Evolutionary conservation across 345 rosid genomes (phyloP), one percentile per base, ranked within the genome.

Genomic region (Pugionium cornutum): DNA sequence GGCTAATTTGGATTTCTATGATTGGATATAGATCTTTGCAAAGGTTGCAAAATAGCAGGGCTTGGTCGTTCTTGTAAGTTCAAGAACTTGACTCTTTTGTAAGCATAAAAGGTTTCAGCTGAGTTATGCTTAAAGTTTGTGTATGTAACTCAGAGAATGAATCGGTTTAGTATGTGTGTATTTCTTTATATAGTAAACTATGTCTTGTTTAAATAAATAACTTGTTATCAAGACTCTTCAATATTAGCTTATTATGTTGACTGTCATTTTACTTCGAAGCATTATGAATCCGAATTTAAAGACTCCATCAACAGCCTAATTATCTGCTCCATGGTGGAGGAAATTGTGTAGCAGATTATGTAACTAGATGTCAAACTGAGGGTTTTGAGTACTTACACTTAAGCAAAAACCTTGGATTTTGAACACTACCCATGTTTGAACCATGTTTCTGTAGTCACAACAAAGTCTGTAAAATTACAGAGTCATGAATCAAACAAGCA

Each of bases 11-110:
- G 32, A 46, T 55, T 25, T 46, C 18, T 34, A 18, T 18, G 29
- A 18, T 7, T 51, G 31, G n/a, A 28, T 6, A 52, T 50, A 27
- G 58, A 58, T 43, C 7, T 59, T 34, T 59, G 6, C 26, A 55
- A 4, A 43, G 35, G 31, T 6, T 56, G 39, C 40, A 45, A 56
- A 67, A 35, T 2, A 34, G 52, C 37, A 11, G 27, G 9, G 10
- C 42, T 28, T 58, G 42, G 59, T 59, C 5, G 36, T 68, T 49
- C 67, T 50, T 52, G 74, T 9, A 44, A 52, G 47, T 60, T 52
- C 44, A 69, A 52, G 45, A 60, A 43, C 9, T 6, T 44, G 47
- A 43, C 32, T 52, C 7, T 68, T 69, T 32, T 26, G 11, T 32
- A 30, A 36, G 53, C 35, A 9, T 35, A 48, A 6, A 29, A 26